These are phyloP conservation scores for Sporothrix brunneoviolacea DNA, from an alignment of 2,329 filamentous ascomycete species.

Conservation along the genomic window DNA sequence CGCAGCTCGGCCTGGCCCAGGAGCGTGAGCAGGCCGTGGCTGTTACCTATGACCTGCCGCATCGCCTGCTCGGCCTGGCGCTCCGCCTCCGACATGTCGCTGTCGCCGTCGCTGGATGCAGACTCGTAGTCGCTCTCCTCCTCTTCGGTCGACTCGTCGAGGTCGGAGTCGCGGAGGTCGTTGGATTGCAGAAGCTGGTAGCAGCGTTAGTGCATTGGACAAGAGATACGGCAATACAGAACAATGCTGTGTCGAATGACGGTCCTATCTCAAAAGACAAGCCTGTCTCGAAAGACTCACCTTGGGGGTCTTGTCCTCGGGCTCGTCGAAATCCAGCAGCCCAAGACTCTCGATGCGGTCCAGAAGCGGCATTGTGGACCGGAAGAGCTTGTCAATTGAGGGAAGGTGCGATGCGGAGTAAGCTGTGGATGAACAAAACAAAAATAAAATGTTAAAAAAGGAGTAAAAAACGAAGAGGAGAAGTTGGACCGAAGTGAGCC, in stretches of 20 bases:
- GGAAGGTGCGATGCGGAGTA: background rate
- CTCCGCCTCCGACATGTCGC: background rate
- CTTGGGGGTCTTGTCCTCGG: no score
- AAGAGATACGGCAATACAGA: no score
- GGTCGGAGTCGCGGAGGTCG: no score
- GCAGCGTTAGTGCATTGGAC: no score
- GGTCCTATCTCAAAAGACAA: no score
- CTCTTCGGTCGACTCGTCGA: no score
- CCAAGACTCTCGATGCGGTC: background rate
- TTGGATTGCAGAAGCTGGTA: no score
- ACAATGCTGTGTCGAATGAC: no score
- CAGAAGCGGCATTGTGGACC: background rate
- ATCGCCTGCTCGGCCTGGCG: background rate
- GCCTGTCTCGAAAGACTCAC: no score
- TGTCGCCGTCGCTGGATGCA: background rate
- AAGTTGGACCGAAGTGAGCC: background rate
- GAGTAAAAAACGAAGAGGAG: background rate
- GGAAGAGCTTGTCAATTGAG: no score
- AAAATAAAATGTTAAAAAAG: no score
- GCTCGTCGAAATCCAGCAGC: background rate
- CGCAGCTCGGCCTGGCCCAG: constrained; percentile 12
- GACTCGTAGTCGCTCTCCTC: background rate
- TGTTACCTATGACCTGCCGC: background rate
- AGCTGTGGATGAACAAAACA: background rate
- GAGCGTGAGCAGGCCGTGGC: background rate